These are phyloP conservation scores for Nephelium lappaceum DNA, from an alignment of 345 rosid species.

Conservation along the genomic window DNA sequence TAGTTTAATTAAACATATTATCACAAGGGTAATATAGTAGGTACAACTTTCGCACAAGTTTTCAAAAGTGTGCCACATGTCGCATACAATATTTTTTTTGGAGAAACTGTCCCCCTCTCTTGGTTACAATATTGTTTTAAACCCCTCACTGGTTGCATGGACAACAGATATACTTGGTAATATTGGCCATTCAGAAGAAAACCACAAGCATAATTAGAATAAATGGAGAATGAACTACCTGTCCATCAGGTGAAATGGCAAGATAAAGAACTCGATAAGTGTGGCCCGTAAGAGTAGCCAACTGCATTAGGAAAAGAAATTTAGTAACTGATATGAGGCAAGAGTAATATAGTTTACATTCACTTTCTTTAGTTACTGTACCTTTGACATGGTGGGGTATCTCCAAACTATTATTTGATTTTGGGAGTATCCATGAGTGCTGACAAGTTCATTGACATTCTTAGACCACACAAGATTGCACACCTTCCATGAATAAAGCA, in stretches of 20 bases:
- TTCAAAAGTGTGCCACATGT: neutral
- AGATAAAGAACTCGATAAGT: slow-evolving; percentile 94
- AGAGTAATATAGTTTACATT: slow-evolving; percentile 2
- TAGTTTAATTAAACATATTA: neutral
- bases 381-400: slow-evolving; percentile 98
- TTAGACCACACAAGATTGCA: slow-evolving; percentile 99
- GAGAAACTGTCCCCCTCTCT: neutral
- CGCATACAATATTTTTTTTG: neutral
- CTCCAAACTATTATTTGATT: slow-evolving; percentile 98
- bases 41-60: neutral
- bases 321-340: neutral
- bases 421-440: slow-evolving; percentile 99
- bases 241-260: slow-evolving; percentile 99
- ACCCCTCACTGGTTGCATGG: neutral
- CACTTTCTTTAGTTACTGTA: slow-evolving; percentile 21
- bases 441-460: slow-evolving; percentile 96
- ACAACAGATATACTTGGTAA: neutral
- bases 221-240: slow-evolving; percentile 49
- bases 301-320: slow-evolving; percentile 45
- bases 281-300: slow-evolving; percentile 97
- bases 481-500: slow-evolving; percentile 48
- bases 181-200: neutral
- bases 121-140: neutral
- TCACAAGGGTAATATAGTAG: neutral
- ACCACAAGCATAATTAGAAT: neutral